Conservation (phyloP, 106 monocot species). For the Cymbidium sinense region DNA sequence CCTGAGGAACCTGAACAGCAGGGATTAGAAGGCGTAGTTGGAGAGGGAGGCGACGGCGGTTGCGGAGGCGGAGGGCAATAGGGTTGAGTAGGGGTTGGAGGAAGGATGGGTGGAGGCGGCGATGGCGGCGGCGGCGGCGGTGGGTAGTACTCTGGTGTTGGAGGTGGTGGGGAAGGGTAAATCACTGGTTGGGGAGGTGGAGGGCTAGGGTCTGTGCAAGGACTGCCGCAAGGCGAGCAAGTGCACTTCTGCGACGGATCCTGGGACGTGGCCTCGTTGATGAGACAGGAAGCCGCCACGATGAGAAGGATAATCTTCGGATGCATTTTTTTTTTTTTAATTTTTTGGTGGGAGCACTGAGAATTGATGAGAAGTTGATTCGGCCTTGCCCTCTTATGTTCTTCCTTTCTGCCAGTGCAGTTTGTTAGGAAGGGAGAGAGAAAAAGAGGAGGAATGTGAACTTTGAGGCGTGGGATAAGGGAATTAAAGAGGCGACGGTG, state of each 20-base stretch:
- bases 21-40: neutral
- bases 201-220: neutral
- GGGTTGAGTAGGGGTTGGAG: neutral
- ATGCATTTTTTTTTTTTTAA: neutral
- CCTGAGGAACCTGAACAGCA: neutral
- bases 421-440: neutral
- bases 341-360: neutral
- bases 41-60: neutral
- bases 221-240: slow-evolving; percentile 7
- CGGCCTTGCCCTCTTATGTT: neutral
- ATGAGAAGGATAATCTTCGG: neutral
- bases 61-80: neutral
- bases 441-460: too few species aligned
- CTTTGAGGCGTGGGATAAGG: too few species aligned
- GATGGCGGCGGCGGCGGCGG: neutral
- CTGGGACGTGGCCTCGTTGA: neutral
- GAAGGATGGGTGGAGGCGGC: neutral
- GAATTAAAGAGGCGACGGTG: too few species aligned
- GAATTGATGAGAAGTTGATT: neutral
- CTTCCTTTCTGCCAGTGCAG: neutral
- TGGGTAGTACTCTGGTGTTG: neutral
- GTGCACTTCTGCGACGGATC: slow-evolving; percentile 7
- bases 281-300: neutral
- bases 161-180: slow-evolving; percentile 3
- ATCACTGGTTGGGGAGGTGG: neutral